Evolutionary conservation across 129 eudicot species (phyloP).

Genomic region (Heracleum sosnowskyi): DNA sequence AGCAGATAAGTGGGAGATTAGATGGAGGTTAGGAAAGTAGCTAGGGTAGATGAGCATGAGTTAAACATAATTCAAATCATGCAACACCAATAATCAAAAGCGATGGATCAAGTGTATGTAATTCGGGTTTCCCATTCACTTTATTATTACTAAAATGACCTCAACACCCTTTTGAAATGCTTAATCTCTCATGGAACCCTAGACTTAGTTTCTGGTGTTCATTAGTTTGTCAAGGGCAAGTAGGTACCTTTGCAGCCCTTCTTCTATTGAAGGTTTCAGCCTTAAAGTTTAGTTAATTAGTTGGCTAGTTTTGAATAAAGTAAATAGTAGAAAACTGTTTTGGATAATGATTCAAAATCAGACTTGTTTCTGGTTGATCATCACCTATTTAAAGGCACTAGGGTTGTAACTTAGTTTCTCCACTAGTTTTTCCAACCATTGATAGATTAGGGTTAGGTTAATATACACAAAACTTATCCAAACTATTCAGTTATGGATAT

Average conservation of each 20-base stretch:
- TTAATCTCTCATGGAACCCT: not conserved
- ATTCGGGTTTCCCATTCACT: not conserved
- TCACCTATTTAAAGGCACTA: constrained; percentile 19
- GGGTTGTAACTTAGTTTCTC: not conserved
- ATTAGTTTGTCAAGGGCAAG: too few species aligned
- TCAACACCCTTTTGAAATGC: not conserved
- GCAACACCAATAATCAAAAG: constrained; percentile 14
- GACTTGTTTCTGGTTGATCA: not conserved
- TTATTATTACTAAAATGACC: not conserved
- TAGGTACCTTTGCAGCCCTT: too few species aligned
- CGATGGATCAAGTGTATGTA: not conserved
- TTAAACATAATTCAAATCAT: too few species aligned
- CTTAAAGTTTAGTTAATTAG: constrained; percentile 18
- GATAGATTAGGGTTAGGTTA: too few species aligned
- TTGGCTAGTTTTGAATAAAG: constrained; percentile 16
- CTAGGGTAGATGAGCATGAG: constrained; percentile 2
- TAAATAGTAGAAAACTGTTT: constrained; percentile 19
- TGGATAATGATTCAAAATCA: constrained; percentile 18
- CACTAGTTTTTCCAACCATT: constrained; percentile 11
- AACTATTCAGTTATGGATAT: not conserved
- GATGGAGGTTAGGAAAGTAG: not conserved
- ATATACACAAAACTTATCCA: not conserved
- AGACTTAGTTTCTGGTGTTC: too few species aligned
- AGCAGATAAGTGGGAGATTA: constrained; percentile 23
- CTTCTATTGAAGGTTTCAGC: too few species aligned